A percentile compares a stretch with the other conserved stretches of the same genome.
phyloP scores from a whole-genome alignment of 495 filamentous ascomycete species.

The Choiromyces venosus region DNA sequence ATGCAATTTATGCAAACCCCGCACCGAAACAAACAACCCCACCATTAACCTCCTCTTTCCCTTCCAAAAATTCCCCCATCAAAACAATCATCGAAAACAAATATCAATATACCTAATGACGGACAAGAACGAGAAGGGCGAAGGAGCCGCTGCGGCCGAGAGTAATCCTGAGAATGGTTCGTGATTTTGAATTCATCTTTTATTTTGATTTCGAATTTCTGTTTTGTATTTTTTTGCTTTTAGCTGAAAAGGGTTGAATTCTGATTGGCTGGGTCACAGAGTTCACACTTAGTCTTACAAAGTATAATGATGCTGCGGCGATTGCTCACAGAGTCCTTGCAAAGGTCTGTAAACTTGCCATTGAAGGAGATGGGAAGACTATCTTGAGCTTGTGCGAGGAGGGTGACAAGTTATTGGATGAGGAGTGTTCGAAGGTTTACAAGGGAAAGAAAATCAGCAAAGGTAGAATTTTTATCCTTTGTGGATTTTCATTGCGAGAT shows the following conservation, averaged over 20 bases:
- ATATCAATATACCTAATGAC: background rate
- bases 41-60: background rate
- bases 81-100: background rate
- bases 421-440: constrained; percentile 91
- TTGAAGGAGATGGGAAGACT: constrained; percentile 67
- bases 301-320: constrained; percentile 92
- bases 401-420: constrained; percentile 89
- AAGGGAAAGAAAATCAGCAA: constrained; percentile 86
- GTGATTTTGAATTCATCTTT: background rate
- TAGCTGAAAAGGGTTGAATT: background rate
- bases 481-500: background rate
- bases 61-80: background rate
- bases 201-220: background rate
- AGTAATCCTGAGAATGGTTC: background rate
- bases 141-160: background rate
- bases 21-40: constrained; percentile 1
- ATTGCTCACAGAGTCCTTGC: constrained; percentile 95
- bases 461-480: constrained; percentile 51
- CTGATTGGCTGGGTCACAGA: constrained; percentile 43
- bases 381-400: constrained; percentile 88
- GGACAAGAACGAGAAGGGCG: background rate
- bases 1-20: background rate
- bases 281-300: constrained; percentile 93
- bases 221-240: constrained; percentile 3
- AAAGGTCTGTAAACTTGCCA: constrained; percentile 71